Conservation (phyloP, 192 early-diverging fungal genomes). For the Coemansia sp. region DNA sequence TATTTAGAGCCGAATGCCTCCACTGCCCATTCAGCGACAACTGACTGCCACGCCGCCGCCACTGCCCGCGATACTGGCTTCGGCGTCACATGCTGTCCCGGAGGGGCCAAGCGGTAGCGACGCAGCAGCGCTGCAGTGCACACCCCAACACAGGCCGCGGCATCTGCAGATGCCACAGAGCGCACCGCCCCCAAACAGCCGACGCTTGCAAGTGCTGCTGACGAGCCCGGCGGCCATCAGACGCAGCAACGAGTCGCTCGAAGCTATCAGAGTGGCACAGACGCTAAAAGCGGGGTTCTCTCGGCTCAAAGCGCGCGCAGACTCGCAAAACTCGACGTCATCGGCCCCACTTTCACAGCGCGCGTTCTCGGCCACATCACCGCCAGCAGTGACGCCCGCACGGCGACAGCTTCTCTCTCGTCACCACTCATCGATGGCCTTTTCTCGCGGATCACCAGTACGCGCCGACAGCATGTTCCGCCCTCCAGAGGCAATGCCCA, state of each 20-base stretch:
- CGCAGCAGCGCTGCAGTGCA: neutral
- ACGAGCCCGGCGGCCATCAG: constrained; percentile 27
- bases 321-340: constrained; percentile 8
- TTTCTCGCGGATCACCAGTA: neutral
- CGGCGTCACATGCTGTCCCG: neutral
- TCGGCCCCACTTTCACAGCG: constrained; percentile 12
- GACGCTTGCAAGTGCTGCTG: constrained; percentile 20
- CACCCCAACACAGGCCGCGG: neutral
- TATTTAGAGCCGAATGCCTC: neutral
- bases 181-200: constrained; percentile 20
- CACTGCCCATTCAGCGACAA: neutral
- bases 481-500: neutral
- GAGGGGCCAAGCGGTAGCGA: neutral
- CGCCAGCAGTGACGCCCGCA: neutral
- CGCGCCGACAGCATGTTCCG: neutral
- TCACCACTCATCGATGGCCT: constrained; percentile 24
- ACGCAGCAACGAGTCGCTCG: constrained; percentile 35
- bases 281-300: constrained; percentile 45
- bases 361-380: constrained; percentile 31
- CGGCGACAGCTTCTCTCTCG: constrained; percentile 13
- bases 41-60: neutral
- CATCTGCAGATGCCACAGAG: constrained; percentile 17
- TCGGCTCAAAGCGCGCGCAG: constrained; percentile 33
- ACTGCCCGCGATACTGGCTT: neutral
- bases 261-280: constrained; percentile 39